Evolutionary conservation across 192 early-diverging fungal genomes (phyloP).

Genomic region (Mortierella hygrophila): DNA sequence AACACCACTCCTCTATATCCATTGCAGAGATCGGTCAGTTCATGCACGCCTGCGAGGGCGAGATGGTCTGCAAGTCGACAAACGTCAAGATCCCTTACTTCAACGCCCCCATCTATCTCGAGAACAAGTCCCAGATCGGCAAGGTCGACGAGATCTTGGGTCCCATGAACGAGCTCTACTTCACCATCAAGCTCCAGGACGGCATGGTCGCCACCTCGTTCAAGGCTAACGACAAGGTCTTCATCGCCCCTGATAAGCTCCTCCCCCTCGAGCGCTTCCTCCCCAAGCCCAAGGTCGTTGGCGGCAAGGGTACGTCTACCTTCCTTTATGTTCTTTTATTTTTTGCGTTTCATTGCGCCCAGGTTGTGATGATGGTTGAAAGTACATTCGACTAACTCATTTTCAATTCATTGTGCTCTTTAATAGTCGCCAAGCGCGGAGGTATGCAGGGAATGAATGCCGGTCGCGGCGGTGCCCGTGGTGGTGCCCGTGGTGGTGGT

Average conservation of each 20-base stretch:
- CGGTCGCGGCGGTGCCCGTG: slow-evolving; percentile 66
- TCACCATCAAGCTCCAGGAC: slow-evolving; percentile 96
- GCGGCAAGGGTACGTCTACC: slow-evolving; percentile 66
- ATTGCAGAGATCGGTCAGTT: slow-evolving; percentile 86
- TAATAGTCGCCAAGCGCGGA: slow-evolving; percentile 59
- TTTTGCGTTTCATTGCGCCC: too few species aligned
- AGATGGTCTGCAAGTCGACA: slow-evolving; percentile 95
- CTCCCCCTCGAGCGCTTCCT: slow-evolving; percentile 97
- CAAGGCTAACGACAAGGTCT: slow-evolving; percentile 92
- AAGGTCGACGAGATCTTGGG: slow-evolving; percentile 99
- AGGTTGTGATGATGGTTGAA: too few species aligned
- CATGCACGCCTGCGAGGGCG: slow-evolving; percentile 96
- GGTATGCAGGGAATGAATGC: slow-evolving; percentile 73
- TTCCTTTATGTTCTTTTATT: not conserved
- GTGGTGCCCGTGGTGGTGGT: slow-evolving; percentile 68
- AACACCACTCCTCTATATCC: not conserved
- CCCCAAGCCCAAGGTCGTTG: slow-evolving; percentile 87
- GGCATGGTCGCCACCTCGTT: slow-evolving; percentile 94
- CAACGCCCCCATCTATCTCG: slow-evolving; percentile 97
- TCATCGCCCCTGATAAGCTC: slow-evolving; percentile 93
- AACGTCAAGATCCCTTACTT: slow-evolving; percentile 97
- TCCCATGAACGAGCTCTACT: slow-evolving; percentile 97
- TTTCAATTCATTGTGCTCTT: too few species aligned
- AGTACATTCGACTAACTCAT: too few species aligned
- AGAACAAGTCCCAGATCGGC: slow-evolving; percentile 99